A percentile compares a stretch with the other conserved stretches of the same genome.
Conservation (phyloP, 1,284 basidiomycete species). For the Trichosporon asahii region DNA sequence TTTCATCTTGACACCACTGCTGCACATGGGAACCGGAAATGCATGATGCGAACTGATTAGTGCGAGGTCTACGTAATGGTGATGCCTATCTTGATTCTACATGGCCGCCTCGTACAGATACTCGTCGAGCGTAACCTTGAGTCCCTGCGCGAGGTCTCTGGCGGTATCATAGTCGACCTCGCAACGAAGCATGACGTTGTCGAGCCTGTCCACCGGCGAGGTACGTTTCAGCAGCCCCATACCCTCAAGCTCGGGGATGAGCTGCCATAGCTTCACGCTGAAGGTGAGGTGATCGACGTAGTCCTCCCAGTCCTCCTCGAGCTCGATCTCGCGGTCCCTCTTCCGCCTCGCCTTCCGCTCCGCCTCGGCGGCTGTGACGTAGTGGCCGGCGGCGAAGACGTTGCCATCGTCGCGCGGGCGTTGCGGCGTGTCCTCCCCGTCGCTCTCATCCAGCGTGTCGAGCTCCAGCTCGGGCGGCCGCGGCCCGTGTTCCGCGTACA, state of each 20-base stretch:
- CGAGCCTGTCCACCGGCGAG: constrained; percentile 56
- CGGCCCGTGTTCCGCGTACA: constrained; percentile 73
- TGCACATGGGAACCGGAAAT: neutral
- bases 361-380: constrained; percentile 20
- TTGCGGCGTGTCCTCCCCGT: constrained; percentile 36
- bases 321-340: constrained; percentile 66
- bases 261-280: constrained; percentile 42
- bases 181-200: constrained; percentile 70
- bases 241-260: constrained; percentile 69
- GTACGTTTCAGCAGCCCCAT: constrained; percentile 67
- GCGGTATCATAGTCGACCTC: constrained; percentile 67
- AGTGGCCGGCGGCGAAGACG: neutral
- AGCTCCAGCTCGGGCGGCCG: constrained; percentile 45
- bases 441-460: constrained; percentile 39
- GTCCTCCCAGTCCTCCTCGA: constrained; percentile 51
- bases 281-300: constrained; percentile 44
- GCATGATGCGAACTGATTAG: neutral
- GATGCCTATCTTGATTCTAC: constrained; percentile 7
- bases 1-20: constrained; percentile 18
- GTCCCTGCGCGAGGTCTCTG: constrained; percentile 61
- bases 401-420: constrained; percentile 31
- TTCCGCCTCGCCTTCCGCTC: constrained; percentile 54
- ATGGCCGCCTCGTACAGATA: constrained; percentile 63
- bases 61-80: neutral
- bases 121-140: constrained; percentile 65